These are phyloP conservation scores for Trypanosoma brucei DNA, from an alignment of 208 protist species.

Conservation along the genomic window DNA sequence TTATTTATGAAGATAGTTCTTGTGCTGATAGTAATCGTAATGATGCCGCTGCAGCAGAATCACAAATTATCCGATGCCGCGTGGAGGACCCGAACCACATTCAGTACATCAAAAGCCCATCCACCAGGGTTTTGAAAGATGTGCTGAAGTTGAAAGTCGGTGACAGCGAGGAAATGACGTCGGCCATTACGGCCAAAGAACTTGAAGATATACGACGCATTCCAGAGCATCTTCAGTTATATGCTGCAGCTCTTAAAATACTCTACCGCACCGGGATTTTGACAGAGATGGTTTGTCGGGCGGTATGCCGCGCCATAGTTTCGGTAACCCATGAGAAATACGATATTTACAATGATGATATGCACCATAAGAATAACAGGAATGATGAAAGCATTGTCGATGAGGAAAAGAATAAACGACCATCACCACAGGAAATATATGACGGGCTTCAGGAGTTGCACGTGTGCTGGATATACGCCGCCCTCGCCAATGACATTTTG, in stretches of 20 bases:
- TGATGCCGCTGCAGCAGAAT: no score
- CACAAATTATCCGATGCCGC: no score
- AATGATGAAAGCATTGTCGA: no score
- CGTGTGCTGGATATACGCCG: no score
- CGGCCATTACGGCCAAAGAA: not conserved
- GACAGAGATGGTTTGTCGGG: not conserved
- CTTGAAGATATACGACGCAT: constrained; percentile 5
- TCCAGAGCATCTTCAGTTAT: constrained; percentile 3
- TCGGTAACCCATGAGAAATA: no score
- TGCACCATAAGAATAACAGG: not conserved
- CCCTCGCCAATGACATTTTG: no score
- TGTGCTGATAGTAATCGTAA: no score
- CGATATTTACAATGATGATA: not conserved
- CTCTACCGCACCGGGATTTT: not conserved
- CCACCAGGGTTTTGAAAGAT: not conserved
- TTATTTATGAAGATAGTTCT: constrained; percentile 1
- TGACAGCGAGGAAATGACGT: not conserved
- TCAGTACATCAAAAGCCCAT: not conserved
- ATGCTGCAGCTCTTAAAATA: not conserved
- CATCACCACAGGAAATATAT: no score
- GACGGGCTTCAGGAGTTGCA: no score
- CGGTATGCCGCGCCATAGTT: not conserved
- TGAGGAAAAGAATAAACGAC: no score
- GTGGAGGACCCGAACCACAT: no score
- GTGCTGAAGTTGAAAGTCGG: constrained; percentile 1